phyloP scores from a whole-genome alignment of 2,329 filamentous ascomycete species.

The Stagonosporopsis rhizophila region DNA sequence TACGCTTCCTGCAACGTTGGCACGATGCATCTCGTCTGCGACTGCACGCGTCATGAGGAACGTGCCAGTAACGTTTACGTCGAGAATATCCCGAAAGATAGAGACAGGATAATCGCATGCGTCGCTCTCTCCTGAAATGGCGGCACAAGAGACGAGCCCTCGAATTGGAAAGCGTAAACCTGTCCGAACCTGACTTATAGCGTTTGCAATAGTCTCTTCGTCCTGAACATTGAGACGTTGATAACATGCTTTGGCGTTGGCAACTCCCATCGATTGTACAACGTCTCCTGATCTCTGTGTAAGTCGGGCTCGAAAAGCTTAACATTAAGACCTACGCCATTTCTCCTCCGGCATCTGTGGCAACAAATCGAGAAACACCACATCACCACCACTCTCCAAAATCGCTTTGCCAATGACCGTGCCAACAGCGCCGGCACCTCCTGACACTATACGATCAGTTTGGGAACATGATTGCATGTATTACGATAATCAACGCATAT shows the following conservation, averaged over 20 bases:
- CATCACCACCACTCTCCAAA: slow-evolving; percentile 38
- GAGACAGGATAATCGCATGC: slow-evolving; percentile 44
- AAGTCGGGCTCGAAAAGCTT: neutral
- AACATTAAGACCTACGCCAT: neutral
- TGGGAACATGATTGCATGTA: neutral
- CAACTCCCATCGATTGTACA: neutral
- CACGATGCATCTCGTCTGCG: slow-evolving; percentile 43
- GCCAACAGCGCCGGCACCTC: slow-evolving; percentile 38
- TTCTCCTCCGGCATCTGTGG: neutral
- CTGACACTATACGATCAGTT: slow-evolving; percentile 30
- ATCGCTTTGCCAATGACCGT: slow-evolving; percentile 31
- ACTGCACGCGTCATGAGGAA: slow-evolving; percentile 74
- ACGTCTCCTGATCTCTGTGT: neutral
- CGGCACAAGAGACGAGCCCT: slow-evolving; percentile 38
- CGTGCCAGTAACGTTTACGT: slow-evolving; percentile 82
- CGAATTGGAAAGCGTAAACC: slow-evolving; percentile 29
- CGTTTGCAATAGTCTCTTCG: slow-evolving; percentile 23
- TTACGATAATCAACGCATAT: neutral
- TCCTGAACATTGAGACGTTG: slow-evolving; percentile 31
- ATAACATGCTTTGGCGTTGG: slow-evolving; percentile 21
- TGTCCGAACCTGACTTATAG: slow-evolving; percentile 19
- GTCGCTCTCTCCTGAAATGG: slow-evolving; percentile 40
- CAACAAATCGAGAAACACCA: slow-evolving; percentile 29
- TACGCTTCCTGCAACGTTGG: slow-evolving; percentile 23
- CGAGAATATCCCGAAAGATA: slow-evolving; percentile 52